Conservation (phyloP, 2,329 filamentous ascomycete genomes). For the Cryphonectria nitschkei region DNA sequence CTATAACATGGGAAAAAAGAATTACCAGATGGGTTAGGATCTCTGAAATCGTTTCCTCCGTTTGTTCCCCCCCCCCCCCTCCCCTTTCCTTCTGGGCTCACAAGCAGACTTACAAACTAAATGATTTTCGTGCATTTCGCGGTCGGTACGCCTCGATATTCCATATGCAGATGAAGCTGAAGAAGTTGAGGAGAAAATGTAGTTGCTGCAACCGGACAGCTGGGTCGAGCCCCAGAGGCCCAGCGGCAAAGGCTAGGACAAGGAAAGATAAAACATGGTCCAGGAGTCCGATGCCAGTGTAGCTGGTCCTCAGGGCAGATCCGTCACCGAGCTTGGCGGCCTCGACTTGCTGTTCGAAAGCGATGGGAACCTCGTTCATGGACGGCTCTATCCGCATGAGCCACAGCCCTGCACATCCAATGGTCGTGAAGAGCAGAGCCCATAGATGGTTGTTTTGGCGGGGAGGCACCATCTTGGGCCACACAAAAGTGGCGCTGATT, state of each 20-base stretch:
- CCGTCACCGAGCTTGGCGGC: conserved; percentile 1
- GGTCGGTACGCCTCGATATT: conserved; percentile 10
- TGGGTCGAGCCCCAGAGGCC: background rate
- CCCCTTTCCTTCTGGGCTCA: background rate
- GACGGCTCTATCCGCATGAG: conserved; percentile 11
- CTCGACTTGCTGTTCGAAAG: conserved; percentile 7
- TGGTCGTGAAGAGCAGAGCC: background rate
- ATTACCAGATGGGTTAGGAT: background rate
- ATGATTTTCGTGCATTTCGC: background rate
- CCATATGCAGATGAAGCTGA: conserved; percentile 9
- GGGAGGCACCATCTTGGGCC: background rate
- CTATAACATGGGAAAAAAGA: background rate
- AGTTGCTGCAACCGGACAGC: conserved; percentile 5
- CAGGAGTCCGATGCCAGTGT: background rate
- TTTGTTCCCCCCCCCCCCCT: background rate
- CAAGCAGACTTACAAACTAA: background rate
- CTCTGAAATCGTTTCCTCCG: background rate
- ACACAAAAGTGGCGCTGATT: background rate
- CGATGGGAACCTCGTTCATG: background rate
- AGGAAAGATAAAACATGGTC: conserved; percentile 3
- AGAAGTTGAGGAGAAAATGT: conserved; percentile 13
- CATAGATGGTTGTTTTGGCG: background rate
- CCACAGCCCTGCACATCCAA: conserved; percentile 5
- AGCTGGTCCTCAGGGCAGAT: background rate
- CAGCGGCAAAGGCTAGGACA: conserved; percentile 5